Conservation (phyloP, 2,329 filamentous ascomycete species). For the Trichocomaceae sp. region DNA sequence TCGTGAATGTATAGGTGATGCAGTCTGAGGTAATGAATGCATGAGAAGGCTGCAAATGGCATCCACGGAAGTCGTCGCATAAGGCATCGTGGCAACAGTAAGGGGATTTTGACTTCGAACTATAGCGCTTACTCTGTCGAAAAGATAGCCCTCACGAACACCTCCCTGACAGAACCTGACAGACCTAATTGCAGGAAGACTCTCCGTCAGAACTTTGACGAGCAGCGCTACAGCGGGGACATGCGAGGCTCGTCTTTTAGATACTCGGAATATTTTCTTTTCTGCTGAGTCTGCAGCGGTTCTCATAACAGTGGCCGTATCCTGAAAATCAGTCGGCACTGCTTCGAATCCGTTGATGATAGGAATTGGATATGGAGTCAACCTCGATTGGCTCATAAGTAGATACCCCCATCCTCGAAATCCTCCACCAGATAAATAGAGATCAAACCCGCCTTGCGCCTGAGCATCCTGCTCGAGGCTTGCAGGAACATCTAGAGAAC, state of each 20-base stretch:
- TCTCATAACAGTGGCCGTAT: conserved; percentile 42
- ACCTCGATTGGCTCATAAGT: conserved; percentile 68
- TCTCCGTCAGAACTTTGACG: conserved; percentile 64
- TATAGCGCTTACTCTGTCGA: conserved; percentile 57
- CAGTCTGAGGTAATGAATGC: conserved; percentile 38
- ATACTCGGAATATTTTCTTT: conserved; percentile 61
- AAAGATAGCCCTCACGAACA: conserved; percentile 76
- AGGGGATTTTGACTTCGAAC: conserved; percentile 63
- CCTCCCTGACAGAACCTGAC: conserved; percentile 84
- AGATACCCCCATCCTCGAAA: conserved; percentile 89
- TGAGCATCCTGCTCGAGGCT: conserved; percentile 42
- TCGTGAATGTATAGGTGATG: conserved; percentile 17
- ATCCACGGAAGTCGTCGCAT: conserved; percentile 44
- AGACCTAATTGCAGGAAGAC: conserved; percentile 62
- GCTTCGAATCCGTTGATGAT: conserved; percentile 74
- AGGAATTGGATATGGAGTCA: conserved; percentile 74
- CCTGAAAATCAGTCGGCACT: conserved; percentile 54
- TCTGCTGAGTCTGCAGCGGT: conserved; percentile 31
- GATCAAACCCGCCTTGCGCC: conserved; percentile 50
- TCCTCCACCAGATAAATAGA: conserved; percentile 84
- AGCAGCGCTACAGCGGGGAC: conserved; percentile 78
- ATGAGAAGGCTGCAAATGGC: conserved; percentile 45
- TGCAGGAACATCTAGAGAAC: conserved; percentile 50
- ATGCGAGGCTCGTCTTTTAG: conserved; percentile 68
- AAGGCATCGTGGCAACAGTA: conserved; percentile 51